Evolutionary conservation across 768 basidiomycete genomes (phyloP).

Genomic region (Lyophyllum atratum): DNA sequence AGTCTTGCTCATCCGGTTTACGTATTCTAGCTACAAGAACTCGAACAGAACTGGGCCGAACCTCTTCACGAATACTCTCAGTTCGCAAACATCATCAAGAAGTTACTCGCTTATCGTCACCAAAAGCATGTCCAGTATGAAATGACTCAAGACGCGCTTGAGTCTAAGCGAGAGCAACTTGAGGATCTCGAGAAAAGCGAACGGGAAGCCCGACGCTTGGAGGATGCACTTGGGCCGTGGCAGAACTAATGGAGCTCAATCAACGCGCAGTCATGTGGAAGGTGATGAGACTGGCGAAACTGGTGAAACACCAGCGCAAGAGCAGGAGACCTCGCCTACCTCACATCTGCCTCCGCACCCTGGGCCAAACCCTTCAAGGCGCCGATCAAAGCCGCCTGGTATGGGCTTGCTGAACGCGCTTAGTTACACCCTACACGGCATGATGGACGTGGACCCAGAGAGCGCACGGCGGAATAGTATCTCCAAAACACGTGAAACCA

Average conservation of each 20-base stretch:
- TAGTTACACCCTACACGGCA: constrained; percentile 92
- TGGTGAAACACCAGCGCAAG: constrained; percentile 25
- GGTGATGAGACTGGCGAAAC: constrained; percentile 23
- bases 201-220: constrained; percentile 83
- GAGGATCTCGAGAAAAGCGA: constrained; percentile 94
- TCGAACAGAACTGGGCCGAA: constrained; percentile 95
- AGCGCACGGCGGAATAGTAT: constrained; percentile 91
- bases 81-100: constrained; percentile 94
- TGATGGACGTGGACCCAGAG: constrained; percentile 99
- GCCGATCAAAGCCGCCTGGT: constrained; percentile 64
- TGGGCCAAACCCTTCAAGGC: constrained; percentile 66
- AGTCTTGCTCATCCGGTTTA: constrained; percentile 6
- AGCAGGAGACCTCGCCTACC: constrained; percentile 43
- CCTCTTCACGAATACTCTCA: constrained; percentile 95
- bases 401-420: constrained; percentile 90
- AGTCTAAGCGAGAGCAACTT: constrained; percentile 79
- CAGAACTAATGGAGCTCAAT: constrained; percentile 30
- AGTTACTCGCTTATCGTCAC: constrained; percentile 90
- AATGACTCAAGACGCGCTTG: constrained; percentile 91
- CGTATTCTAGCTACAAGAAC: constrained; percentile 77
- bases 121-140: constrained; percentile 98
- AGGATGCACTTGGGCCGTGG: constrained; percentile 80
- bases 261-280: constrained; percentile 27
- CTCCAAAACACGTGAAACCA: constrained; percentile 90
- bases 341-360: constrained; percentile 74